Percentiles rank a stretch among this genome's conserved stretches.
Conservation (phyloP, 495 filamentous ascomycete species). For the Neohortaea acidophila region DNA sequence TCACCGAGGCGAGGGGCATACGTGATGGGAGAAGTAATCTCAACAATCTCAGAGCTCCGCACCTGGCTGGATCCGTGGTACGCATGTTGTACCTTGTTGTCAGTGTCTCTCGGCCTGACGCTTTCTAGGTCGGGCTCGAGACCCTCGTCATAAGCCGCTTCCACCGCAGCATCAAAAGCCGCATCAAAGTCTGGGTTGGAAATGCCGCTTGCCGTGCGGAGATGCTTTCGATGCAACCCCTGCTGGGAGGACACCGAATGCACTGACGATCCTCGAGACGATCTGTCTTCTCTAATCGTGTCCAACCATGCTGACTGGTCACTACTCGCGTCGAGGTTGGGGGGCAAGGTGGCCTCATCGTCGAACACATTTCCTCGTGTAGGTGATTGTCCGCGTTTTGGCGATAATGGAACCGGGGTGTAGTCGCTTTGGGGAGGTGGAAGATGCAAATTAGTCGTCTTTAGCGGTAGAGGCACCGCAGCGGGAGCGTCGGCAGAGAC, state of each 20-base stretch:
- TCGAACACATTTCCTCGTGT: too few relatives aligned
- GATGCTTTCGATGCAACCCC: conserved; percentile 48
- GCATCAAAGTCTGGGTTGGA: conserved; percentile 92
- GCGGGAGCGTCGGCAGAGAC: too few relatives aligned
- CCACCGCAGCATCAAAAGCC: conserved; percentile 86
- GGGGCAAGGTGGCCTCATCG: neutral
- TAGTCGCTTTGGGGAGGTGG: too few relatives aligned
- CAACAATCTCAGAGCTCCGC: conserved; percentile 23
- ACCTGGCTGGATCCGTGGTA: conserved; percentile 30
- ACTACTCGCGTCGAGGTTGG: neutral
- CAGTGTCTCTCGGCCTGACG: conserved; percentile 9
- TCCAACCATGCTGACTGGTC: conserved; percentile 98
- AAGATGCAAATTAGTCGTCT: too few relatives aligned
- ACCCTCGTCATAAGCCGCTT: conserved; percentile 89
- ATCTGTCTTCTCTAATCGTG: conserved; percentile 91
- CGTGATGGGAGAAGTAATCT: conserved; percentile 20
- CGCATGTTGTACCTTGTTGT: conserved; percentile 52
- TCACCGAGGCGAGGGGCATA: conserved; percentile 5
- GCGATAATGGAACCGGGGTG: too few relatives aligned
- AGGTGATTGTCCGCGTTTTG: too few relatives aligned
- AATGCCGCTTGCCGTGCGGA: conserved; percentile 50
- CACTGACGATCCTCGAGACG: conserved; percentile 56
- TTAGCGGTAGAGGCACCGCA: too few relatives aligned
- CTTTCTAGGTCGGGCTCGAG: conserved; percentile 56
- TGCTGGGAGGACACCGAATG: conserved; percentile 63